phyloP scores from a whole-genome alignment of 345 rosid genomes.

The Syzygium oleosum region DNA sequence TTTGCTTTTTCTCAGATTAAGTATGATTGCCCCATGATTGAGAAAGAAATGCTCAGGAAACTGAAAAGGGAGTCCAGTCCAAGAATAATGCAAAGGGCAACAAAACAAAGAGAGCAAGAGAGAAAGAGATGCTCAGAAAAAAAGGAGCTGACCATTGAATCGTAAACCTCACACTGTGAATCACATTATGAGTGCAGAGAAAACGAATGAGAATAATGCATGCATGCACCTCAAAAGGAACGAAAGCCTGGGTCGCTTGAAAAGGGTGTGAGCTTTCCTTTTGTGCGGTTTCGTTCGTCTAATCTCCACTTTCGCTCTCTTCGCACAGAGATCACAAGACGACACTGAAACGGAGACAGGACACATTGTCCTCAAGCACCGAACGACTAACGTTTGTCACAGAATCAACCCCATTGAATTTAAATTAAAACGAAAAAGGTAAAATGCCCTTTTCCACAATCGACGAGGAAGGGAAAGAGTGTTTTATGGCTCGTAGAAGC shows the following conservation, averaged over 20 bases:
- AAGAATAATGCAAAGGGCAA: neutral
- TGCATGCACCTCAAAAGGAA: conserved; percentile 62
- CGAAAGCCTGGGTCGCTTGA: conserved; percentile 42
- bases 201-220: neutral
- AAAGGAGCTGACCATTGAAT: neutral
- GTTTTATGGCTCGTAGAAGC: neutral
- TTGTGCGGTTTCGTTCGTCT: neutral
- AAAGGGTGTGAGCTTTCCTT: neutral
- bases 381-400: conserved; percentile 32
- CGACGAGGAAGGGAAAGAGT: neutral
- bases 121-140: neutral
- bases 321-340: neutral
- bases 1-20: neutral
- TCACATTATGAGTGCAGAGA: neutral
- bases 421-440: neutral
- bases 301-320: neutral
- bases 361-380: conserved; percentile 22
- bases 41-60: neutral
- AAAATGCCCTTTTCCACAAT: neutral
- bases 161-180: conserved; percentile 11
- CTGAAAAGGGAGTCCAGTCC: neutral
- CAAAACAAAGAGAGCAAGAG: neutral
- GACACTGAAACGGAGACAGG: neutral
- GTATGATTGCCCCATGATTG: neutral
- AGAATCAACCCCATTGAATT: conserved; percentile 1